Conservation (phyloP, 1,284 basidiomycete species). For the Cryptococcus sp. region DNA sequence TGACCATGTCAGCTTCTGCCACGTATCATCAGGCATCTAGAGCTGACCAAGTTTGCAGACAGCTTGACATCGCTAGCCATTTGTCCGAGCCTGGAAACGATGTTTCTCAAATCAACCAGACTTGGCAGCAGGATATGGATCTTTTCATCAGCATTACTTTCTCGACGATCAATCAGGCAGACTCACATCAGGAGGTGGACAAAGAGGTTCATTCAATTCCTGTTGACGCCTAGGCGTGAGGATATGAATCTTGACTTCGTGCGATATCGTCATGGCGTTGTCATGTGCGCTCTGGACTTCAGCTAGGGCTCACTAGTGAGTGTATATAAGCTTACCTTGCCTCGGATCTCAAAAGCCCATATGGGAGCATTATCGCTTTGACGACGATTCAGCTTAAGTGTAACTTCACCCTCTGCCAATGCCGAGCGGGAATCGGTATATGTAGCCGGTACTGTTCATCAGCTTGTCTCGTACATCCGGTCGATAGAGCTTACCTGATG, state of each 20-base stretch:
- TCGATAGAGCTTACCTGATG: constrained; percentile 25
- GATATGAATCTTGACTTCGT: constrained; percentile 55
- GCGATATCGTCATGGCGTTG: constrained; percentile 38
- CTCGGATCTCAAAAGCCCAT: constrained; percentile 42
- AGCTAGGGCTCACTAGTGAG: not conserved
- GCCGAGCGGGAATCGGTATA: not conserved
- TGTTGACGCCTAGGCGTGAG: constrained; percentile 67
- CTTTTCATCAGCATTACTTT: constrained; percentile 49
- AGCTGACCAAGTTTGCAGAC: constrained; percentile 35
- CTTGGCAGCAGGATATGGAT: constrained; percentile 76
- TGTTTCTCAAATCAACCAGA: constrained; percentile 68
- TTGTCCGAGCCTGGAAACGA: constrained; percentile 69
- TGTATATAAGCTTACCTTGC: constrained; percentile 19
- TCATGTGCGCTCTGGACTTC: constrained; percentile 1
- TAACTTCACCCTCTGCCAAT: constrained; percentile 55
- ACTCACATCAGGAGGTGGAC: constrained; percentile 79
- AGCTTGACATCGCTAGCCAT: constrained; percentile 72
- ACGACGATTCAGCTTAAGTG: constrained; percentile 61
- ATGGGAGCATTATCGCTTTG: constrained; percentile 28
- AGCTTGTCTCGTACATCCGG: not conserved
- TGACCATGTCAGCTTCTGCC: constrained; percentile 12
- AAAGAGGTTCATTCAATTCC: constrained; percentile 72
- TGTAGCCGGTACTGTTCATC: not conserved
- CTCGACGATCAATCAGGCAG: constrained; percentile 1
- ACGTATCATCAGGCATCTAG: not conserved